Evolutionary conservation across 2,329 filamentous ascomycete genomes (phyloP), one percentile per base, ranked within the genome.

Genomic region (Sordariomycetes sp.): DNA sequence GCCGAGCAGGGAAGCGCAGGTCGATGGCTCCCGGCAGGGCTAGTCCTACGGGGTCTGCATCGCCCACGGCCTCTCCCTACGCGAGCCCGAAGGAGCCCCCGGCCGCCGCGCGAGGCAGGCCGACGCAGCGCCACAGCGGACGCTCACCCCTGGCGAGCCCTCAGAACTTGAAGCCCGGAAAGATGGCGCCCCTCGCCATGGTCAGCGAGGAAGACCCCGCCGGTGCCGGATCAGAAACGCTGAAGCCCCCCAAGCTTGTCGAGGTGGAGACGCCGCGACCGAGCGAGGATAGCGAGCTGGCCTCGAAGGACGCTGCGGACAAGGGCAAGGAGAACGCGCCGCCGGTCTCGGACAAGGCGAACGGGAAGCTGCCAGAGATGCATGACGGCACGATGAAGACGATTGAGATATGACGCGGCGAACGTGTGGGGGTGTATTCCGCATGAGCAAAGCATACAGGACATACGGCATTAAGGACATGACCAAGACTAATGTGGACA

Each of bases 141-240:
- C 82, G 82, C 55, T 84, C 84, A 28, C 82, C 83, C 2, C 75
- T 79, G 61, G 74, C 75, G 10, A 87, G 83, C 62, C 84, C 86
- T 22, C 87, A 82, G 66, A 76, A 81, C 59, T 80, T 85, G 1
- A 78, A 80, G 13, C 82, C 79, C 60, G 80, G 82, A 62, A 85
- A 90, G 64, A 78, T 84, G 15, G 89, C 85, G 62, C 87, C 87
- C 17, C 73, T 92, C 58, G 85, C 86, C 54, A 78, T 85, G 61
- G 88, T 92, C 15, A 81, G 85, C 1, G 89, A 92, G 70, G 89
- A 92, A 68, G 65, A 69, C 10, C 64, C 69, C 28, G 68, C 73
- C 52, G 71, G 72, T 3, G 71, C 74, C 54, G 59, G 63, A 69
- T 72, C 67, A 63, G 70, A 61, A 59, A 66, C 63, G 36, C 66